These are phyloP conservation scores for Neurospora sp. DNA, from an alignment of 495 filamentous ascomycete species.

Conservation along the genomic window DNA sequence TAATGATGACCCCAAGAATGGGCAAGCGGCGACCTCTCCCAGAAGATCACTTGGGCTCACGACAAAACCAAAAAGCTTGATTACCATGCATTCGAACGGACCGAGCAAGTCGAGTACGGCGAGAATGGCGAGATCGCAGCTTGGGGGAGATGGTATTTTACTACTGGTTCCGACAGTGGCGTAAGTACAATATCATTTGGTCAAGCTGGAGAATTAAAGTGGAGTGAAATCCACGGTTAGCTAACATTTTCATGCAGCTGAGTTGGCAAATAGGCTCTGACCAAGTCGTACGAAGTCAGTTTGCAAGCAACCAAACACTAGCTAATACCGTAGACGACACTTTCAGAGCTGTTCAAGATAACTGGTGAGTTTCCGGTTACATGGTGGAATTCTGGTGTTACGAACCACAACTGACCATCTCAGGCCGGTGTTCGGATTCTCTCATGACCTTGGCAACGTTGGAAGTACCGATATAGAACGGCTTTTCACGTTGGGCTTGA, in stretches of 20 bases:
- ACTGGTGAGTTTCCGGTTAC: conserved; percentile 35
- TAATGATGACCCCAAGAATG: conserved; percentile 24
- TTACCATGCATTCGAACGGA: conserved; percentile 47
- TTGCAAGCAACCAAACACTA: conserved; percentile 52
- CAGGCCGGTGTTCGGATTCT: conserved; percentile 79
- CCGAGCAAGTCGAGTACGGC: conserved; percentile 53
- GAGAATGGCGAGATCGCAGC: conserved; percentile 66
- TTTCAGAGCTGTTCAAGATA: conserved; percentile 61
- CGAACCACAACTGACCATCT: conserved; percentile 6
- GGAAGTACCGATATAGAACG: conserved; percentile 20
- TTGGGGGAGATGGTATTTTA: conserved; percentile 76
- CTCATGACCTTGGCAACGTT: conserved; percentile 56
- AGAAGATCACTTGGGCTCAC: conserved; percentile 31
- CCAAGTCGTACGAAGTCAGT: conserved; percentile 50
- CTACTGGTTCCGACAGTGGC: conserved; percentile 33
- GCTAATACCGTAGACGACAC: conserved; percentile 52
- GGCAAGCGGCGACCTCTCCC: conserved; percentile 30
- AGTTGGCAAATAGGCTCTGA: conserved; percentile 62
- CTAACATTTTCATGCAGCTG: conserved; percentile 21
- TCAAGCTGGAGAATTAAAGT: neutral
- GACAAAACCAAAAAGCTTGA: conserved; percentile 24
- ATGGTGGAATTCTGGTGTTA: neutral
- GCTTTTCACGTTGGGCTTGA: conserved; percentile 72
- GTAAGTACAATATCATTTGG: conserved; percentile 20
- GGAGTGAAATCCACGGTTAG: neutral